Evolutionary conservation across 495 filamentous ascomycete species (phyloP).

Genomic region (Aspergillus funiculosus): DNA sequence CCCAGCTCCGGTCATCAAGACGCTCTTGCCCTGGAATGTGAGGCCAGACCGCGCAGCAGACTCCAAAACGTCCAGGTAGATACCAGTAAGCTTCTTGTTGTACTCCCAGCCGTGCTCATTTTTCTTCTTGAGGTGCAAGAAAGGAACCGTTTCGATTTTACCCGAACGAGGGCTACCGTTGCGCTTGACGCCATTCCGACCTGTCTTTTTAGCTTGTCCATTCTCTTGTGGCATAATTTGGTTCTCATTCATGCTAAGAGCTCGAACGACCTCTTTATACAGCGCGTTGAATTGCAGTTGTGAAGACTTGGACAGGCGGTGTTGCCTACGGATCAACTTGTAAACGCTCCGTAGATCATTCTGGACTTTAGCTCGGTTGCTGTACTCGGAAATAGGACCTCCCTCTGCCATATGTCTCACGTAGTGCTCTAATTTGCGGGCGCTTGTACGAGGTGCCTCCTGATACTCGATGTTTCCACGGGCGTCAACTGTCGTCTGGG

Average conservation of each 20-base stretch:
- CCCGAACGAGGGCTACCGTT: constrained; percentile 62
- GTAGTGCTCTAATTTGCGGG: constrained; percentile 96
- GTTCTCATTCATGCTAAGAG: constrained; percentile 92
- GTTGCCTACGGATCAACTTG: constrained; percentile 95
- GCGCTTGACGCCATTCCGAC: constrained; percentile 50
- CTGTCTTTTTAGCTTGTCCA: constrained; percentile 58
- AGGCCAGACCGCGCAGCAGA: constrained; percentile 80
- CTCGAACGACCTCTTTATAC: constrained; percentile 88
- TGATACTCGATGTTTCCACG: constrained; percentile 85
- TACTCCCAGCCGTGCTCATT: constrained; percentile 95
- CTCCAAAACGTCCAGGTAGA: constrained; percentile 88
- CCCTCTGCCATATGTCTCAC: constrained; percentile 98
- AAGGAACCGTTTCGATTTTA: constrained; percentile 95
- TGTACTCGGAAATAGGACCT: constrained; percentile 96
- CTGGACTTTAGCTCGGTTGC: constrained; percentile 95
- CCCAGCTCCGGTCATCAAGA: constrained; percentile 96
- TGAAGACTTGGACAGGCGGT: constrained; percentile 89
- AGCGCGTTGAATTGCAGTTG: constrained; percentile 91
- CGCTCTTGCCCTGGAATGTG: constrained; percentile 91
- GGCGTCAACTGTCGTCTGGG: constrained; percentile 81
- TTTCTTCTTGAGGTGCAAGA: constrained; percentile 95
- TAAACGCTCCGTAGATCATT: constrained; percentile 90
- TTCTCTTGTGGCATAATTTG: constrained; percentile 89
- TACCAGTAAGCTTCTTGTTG: constrained; percentile 90
- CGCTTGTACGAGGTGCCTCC: constrained; percentile 81